Evolutionary conservation across 441 rosid species (phyloP).

Genomic region (Populus hybrid): DNA sequence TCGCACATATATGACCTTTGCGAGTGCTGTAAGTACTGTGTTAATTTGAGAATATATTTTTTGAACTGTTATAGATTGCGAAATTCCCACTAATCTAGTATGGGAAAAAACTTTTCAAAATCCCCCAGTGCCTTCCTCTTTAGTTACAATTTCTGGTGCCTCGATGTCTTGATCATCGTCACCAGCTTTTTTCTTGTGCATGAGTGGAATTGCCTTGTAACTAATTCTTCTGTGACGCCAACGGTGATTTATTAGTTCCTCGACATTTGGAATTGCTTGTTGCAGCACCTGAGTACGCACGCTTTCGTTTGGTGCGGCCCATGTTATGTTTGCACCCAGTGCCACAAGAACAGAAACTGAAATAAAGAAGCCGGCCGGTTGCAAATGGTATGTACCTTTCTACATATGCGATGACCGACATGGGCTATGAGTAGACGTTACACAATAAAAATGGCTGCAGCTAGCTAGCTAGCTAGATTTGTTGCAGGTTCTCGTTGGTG

Average conservation of each 20-base stretch:
- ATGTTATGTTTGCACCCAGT: slow-evolving; percentile 27
- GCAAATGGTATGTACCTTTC: slow-evolving; percentile 15
- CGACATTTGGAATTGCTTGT: not conserved
- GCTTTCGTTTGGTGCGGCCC: not conserved
- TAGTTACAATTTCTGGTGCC: not conserved
- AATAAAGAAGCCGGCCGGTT: slow-evolving; percentile 22
- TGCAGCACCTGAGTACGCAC: not conserved
- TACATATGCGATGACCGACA: not conserved
- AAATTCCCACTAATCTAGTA: too few species aligned
- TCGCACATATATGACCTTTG: too few species aligned
- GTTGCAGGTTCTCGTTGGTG: not conserved
- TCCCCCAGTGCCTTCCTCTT: slow-evolving; percentile 7
- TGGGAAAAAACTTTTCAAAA: slow-evolving; percentile 31
- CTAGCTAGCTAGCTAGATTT: not conserved
- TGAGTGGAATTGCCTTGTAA: slow-evolving; percentile 19
- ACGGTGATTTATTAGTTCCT: not conserved
- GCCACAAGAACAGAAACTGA: slow-evolving; percentile 25
- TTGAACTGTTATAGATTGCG: too few species aligned
- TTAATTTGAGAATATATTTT: too few species aligned
- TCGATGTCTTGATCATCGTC: not conserved
- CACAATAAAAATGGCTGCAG: slow-evolving; percentile 5
- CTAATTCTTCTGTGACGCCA: slow-evolving; percentile 16
- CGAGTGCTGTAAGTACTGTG: too few species aligned
- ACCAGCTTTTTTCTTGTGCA: not conserved
- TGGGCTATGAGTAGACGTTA: slow-evolving; percentile 7